These are phyloP conservation scores for Globisporangium emineosum DNA, from an alignment of 352 stramenopile species.

Conservation along the genomic window DNA sequence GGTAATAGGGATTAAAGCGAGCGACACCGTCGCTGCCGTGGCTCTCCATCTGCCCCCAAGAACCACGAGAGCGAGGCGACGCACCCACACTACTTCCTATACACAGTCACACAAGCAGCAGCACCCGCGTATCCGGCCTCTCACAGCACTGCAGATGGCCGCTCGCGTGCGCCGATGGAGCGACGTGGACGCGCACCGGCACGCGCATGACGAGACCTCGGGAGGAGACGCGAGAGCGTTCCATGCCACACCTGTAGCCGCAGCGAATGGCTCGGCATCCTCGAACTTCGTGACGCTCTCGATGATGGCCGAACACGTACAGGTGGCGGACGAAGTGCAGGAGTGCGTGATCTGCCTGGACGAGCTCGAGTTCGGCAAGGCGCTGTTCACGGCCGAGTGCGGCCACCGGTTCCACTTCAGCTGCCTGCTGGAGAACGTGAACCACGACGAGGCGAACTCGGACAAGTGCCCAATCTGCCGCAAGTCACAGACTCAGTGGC, in stretches of 20 bases:
- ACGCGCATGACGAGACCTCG: slow-evolving; percentile 4
- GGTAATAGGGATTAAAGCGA: background rate
- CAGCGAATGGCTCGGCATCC: background rate
- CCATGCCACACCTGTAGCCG: slow-evolving; percentile 19
- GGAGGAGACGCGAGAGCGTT: slow-evolving; percentile 4
- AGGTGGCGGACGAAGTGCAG: slow-evolving; percentile 33
- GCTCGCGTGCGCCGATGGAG: slow-evolving; percentile 68
- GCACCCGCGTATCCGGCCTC: background rate
- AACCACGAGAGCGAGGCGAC: too few species aligned
- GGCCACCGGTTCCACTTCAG: slow-evolving; percentile 86
- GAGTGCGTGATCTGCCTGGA: slow-evolving; percentile 88
- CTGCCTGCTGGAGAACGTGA: slow-evolving; percentile 86
- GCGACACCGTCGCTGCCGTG: too few species aligned
- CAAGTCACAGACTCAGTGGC: slow-evolving; percentile 81
- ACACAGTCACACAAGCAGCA: too few species aligned
- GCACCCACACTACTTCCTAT: background rate
- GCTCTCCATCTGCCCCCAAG: too few species aligned
- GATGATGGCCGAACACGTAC: slow-evolving; percentile 23
- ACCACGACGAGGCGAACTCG: slow-evolving; percentile 86
- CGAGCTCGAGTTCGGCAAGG: slow-evolving; percentile 56
- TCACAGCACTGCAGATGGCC: slow-evolving; percentile 15
- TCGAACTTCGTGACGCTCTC: slow-evolving; percentile 34
- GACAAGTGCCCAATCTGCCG: slow-evolving; percentile 89
- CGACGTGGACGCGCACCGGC: slow-evolving; percentile 50
- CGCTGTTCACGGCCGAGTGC: slow-evolving; percentile 83